Conservation (phyloP, 202 grass and related monocot species). For the Digitaria exilis region DNA sequence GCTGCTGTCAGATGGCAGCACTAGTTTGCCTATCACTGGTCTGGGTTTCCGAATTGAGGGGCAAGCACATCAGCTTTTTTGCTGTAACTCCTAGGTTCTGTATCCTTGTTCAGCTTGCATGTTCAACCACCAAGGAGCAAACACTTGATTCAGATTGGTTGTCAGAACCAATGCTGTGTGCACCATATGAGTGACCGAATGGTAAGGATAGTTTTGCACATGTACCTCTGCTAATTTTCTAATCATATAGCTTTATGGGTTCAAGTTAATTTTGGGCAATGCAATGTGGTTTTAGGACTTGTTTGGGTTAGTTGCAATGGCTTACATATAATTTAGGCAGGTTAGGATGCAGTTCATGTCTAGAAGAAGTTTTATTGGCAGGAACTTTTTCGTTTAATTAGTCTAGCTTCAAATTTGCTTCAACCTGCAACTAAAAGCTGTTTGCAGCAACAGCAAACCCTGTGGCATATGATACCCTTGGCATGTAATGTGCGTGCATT, state of each 20-base stretch:
- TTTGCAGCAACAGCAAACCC: neutral
- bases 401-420: neutral
- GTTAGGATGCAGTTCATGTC: neutral
- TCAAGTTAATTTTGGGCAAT: neutral
- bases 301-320: neutral
- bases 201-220: conserved; percentile 53
- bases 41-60: conserved; percentile 83
- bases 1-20: conserved; percentile 46
- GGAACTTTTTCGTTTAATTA: neutral
- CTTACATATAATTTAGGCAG: neutral
- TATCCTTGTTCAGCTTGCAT: conserved; percentile 84
- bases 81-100: conserved; percentile 70
- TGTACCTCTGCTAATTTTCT: neutral
- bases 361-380: neutral
- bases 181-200: conserved; percentile 89
- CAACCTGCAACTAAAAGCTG: neutral
- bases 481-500: neutral
- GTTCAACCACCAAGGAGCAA: conserved; percentile 80
- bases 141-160: conserved; percentile 91
- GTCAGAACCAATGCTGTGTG: conserved; percentile 67
- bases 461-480: neutral
- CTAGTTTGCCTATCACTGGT: conserved; percentile 53
- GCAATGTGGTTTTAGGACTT: conserved; percentile 22
- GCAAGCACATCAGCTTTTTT: conserved; percentile 81
- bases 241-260: neutral